A percentile compares a stretch with the other conserved stretches of the same genome.
Evolutionary conservation across 2,329 filamentous ascomycete species (phyloP).

Genomic region (Penicillium sumatraense): DNA sequence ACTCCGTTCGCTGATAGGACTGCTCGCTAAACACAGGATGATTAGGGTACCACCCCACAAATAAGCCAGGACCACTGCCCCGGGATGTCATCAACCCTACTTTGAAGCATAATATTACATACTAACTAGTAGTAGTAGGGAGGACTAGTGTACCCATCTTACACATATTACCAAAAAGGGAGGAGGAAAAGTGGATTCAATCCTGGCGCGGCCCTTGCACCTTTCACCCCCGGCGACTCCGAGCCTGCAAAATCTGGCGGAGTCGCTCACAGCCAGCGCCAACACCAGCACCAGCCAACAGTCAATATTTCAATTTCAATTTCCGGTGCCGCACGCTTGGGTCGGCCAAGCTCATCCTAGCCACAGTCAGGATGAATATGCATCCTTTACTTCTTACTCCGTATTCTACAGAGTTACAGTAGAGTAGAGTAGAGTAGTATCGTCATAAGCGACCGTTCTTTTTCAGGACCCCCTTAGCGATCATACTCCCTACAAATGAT

Average conservation of each 20-base stretch:
- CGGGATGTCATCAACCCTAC: conserved; percentile 1
- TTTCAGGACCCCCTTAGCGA: neutral
- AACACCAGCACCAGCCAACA: too few species aligned
- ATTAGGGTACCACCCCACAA: conserved; percentile 8
- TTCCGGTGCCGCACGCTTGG: neutral
- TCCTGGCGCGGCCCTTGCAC: neutral
- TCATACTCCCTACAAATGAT: too few species aligned
- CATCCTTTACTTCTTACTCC: neutral
- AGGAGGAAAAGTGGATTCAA: neutral
- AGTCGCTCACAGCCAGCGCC: too few species aligned
- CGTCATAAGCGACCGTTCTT: too few species aligned
- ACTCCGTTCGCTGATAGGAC: neutral
- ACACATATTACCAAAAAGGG: neutral
- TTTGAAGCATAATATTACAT: neutral
- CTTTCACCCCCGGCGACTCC: neutral
- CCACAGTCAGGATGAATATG: neutral
- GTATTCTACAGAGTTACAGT: too few species aligned
- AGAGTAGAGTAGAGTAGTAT: too few species aligned
- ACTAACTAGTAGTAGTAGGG: too few species aligned
- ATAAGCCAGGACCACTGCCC: neutral
- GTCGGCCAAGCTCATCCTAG: conserved; percentile 1
- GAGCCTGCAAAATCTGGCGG: conserved; percentile 3
- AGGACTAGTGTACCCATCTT: neutral
- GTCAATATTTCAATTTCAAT: neutral
- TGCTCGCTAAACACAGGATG: conserved; percentile 9